Conservation (phyloP, 257 asterid genomes). For the Solanum pinnatisectum region DNA sequence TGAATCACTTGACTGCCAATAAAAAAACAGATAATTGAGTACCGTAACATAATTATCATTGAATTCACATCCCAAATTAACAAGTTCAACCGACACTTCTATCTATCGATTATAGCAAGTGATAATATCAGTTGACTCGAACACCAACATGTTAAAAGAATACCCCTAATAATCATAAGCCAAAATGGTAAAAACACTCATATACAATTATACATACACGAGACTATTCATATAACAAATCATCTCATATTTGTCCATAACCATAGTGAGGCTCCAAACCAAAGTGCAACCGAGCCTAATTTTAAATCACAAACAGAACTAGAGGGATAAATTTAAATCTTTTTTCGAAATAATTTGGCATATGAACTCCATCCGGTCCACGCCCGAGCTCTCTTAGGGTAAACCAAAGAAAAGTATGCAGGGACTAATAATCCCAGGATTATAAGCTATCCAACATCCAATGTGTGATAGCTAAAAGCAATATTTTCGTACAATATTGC, state of each 20-base stretch:
- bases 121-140: neutral
- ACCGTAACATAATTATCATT: neutral
- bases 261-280: neutral
- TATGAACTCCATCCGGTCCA: neutral
- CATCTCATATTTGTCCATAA: neutral
- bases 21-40: neutral
- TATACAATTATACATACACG: neutral
- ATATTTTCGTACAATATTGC: neutral
- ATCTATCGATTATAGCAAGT: neutral
- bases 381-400: neutral
- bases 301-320: neutral
- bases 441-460: neutral
- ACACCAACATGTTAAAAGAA: neutral
- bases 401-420: neutral
- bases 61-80: neutral
- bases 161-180: neutral
- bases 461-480: neutral
- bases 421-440: neutral
- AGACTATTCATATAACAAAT: neutral
- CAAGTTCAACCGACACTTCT: neutral
- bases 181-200: neutral
- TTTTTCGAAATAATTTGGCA: neutral
- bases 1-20: slow-evolving; percentile 67
- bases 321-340: neutral
- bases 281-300: neutral